Base-by-base conservation (phyloP, 768 basidiomycete genomes). In the Trametes gibbosa region DNA sequence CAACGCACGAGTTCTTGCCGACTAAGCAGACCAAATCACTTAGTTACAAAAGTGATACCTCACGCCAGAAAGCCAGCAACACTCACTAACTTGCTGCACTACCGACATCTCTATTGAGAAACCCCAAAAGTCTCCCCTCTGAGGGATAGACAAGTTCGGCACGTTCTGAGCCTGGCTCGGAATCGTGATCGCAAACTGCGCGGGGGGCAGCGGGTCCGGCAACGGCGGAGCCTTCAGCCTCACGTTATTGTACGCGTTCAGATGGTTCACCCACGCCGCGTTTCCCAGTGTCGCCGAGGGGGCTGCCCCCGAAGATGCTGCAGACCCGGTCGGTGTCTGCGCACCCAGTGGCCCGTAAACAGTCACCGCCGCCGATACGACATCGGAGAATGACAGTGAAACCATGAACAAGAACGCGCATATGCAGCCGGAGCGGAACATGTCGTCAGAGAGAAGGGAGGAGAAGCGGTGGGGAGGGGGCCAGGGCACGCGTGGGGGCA, bases 91-190 rank as follows among this genome's bases (percentile, higher is more conserved):
- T 74, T 84, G 82, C 56, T 80, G 82, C 7, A 84, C 78, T 8
- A 90, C 84, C 40, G 87, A 89, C 76, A 89, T 79, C 71, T 92
- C 89, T 39, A 92, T 79, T 3, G 85, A 88, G 68, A 91, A 90
- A 3, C 87, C 89, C 55, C 84, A 79, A 65, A 90, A 90, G 17
- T 82, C 78, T 19, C 84, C 85, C n/a, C 69, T 67, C 54, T 77
- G 74, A 3, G 70, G 68, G 49, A 79, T 78, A 1, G 77, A 77
- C 37, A 84, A 62, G 5, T 71, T 73, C 1, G 51, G 27, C 47
- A 57, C 43, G 25, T 57, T 46, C 47, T 47, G 46, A 21, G 62
- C 65, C n/a, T 43, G 47, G 23, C 37, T 50, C 5, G 62, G 49
- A 14, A 63, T 19, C 19, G 23, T 14, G 45, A 71, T 54, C 43